Percentiles rank a stretch among this genome's conserved stretches.
Evolutionary conservation across 192 early-diverging fungal species (phyloP).

Genomic region (Phycomyces nitens): DNA sequence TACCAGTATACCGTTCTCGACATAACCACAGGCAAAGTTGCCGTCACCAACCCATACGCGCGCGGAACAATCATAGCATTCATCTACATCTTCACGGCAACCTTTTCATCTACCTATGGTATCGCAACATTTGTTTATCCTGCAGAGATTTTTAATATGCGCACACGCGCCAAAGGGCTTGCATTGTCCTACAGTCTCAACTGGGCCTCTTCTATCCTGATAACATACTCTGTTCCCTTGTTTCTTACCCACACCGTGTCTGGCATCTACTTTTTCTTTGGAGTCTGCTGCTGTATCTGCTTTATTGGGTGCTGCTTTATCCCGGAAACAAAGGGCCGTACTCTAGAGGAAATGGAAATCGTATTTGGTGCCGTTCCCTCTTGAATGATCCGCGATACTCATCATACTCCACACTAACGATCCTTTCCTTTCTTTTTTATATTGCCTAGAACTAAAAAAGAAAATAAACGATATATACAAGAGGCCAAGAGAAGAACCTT

Average conservation of each 20-base stretch:
- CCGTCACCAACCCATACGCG: constrained; percentile 18
- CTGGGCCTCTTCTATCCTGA: constrained; percentile 34
- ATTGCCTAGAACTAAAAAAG: no score
- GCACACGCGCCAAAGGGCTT: constrained; percentile 35
- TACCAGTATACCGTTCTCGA: constrained; percentile 13
- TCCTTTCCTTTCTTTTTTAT: no score
- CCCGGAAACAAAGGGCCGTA: constrained; percentile 77
- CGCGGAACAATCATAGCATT: constrained; percentile 28
- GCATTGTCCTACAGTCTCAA: constrained; percentile 29
- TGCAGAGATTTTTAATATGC: constrained; percentile 28
- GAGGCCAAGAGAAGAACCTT: no score
- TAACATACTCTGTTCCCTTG: constrained; percentile 31
- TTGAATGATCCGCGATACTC: no score
- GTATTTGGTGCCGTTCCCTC: constrained; percentile 46
- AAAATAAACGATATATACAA: no score
- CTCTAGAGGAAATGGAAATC: constrained; percentile 85
- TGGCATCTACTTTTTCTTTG: constrained; percentile 35
- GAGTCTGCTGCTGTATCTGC: constrained; percentile 33
- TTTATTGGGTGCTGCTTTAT: constrained; percentile 58
- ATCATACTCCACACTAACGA: no score
- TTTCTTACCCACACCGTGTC: constrained; percentile 32
- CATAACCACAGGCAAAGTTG: constrained; percentile 1
- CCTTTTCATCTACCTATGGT: constrained; percentile 24
- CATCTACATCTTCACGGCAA: constrained; percentile 30
- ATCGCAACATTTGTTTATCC: constrained; percentile 27